A percentile compares a stretch with the other conserved stretches of the same genome.
Conservation (phyloP, 2,329 filamentous ascomycete species). For the Mycosphaerella sp. region DNA sequence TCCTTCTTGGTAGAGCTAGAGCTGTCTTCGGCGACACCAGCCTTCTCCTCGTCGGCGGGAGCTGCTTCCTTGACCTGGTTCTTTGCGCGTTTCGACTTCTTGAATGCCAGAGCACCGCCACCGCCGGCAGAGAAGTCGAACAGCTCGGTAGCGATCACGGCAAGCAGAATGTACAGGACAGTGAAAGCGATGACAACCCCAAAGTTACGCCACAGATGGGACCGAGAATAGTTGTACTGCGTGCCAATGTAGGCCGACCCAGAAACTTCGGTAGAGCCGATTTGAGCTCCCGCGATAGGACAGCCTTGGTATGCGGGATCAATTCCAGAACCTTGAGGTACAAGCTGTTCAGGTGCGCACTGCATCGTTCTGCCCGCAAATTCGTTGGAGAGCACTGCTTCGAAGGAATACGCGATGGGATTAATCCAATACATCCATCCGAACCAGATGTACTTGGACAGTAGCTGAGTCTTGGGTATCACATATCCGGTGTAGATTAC, state of each 20-base stretch:
- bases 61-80: constrained; percentile 44
- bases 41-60: constrained; percentile 55
- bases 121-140: constrained; percentile 57
- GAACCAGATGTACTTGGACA: constrained; percentile 57
- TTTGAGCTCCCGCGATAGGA: constrained; percentile 51
- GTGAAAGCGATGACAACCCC: constrained; percentile 71
- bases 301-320: constrained; percentile 57
- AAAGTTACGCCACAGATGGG: constrained; percentile 65
- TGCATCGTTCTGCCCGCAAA: constrained; percentile 52
- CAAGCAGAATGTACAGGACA: constrained; percentile 66
- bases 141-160: constrained; percentile 61
- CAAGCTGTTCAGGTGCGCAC: constrained; percentile 53
- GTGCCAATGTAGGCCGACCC: constrained; percentile 51
- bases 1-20: constrained; percentile 31
- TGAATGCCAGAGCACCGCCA: constrained; percentile 66
- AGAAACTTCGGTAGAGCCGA: constrained; percentile 46
- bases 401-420: constrained; percentile 55
- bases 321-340: constrained; percentile 53
- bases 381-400: constrained; percentile 62
- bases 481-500: constrained; percentile 61
- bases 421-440: constrained; percentile 53
- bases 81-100: constrained; percentile 58
- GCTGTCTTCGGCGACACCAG: constrained; percentile 28
- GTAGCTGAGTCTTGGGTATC: constrained; percentile 58
- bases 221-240: constrained; percentile 52